Percentiles rank a stretch among this genome's conserved stretches.
These are phyloP conservation scores for Aspergillus hortae DNA, from an alignment of 2,329 filamentous ascomycete genomes.

Conservation along the genomic window DNA sequence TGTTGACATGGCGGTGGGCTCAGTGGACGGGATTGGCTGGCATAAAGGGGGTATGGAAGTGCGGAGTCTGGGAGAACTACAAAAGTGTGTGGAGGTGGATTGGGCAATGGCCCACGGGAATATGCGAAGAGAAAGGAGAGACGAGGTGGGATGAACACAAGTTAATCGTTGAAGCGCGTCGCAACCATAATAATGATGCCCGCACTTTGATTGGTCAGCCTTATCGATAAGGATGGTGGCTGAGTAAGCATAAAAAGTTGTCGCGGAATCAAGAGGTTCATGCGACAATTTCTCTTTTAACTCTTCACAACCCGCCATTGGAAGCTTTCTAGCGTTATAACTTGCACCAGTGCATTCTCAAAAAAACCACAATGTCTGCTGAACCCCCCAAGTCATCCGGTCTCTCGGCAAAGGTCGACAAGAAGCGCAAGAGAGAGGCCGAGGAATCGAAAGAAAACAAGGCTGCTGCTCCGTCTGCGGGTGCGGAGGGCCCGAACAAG, in stretches of 20 bases:
- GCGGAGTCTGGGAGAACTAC: not conserved
- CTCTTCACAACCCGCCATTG: not conserved
- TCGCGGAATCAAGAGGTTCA: not conserved
- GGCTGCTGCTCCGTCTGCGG: conserved; percentile 16
- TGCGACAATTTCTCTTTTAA: not conserved
- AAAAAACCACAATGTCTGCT: conserved; percentile 10
- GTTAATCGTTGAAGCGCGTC: not conserved
- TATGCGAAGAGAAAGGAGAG: not conserved
- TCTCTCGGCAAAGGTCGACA: conserved; percentile 33
- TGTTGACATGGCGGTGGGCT: conserved; percentile 22
- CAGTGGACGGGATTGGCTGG: not conserved
- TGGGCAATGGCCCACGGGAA: not conserved
- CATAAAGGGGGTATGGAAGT: not conserved
- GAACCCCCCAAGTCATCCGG: conserved; percentile 19
- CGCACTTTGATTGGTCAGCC: conserved; percentile 5
- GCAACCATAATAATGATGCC: not conserved
- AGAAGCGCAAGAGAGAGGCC: conserved; percentile 40
- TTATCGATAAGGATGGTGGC: conserved; percentile 16
- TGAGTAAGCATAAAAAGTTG: conserved; percentile 19
- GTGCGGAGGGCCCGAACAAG: conserved; percentile 27
- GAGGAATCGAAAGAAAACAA: conserved; percentile 28
- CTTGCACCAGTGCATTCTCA: not conserved
- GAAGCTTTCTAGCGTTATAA: not conserved
- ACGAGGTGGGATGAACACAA: not conserved
- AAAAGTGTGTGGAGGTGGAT: not conserved